A percentile compares a stretch with the other conserved stretches of the same genome.
Conservation (phyloP, 768 basidiomycete genomes). For the Trametes gibbosa region DNA sequence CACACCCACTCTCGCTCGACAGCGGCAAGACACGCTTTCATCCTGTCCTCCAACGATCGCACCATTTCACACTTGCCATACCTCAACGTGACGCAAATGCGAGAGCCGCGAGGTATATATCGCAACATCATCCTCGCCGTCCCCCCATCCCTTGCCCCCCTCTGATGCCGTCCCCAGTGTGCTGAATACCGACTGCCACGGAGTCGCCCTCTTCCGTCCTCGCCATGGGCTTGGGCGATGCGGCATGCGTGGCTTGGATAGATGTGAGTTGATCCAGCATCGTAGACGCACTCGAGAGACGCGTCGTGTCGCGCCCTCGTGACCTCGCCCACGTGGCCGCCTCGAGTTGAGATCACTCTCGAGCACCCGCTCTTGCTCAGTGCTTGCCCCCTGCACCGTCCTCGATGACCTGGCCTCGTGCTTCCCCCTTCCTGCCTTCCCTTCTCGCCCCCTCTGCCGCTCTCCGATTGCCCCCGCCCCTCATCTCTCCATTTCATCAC, state of each 20-base stretch:
- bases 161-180: too few relatives aligned
- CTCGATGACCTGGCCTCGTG: constrained; percentile 1
- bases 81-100: too few relatives aligned
- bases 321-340: constrained; percentile 8
- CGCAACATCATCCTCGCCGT: too few relatives aligned
- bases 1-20: too few relatives aligned
- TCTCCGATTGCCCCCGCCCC: background rate
- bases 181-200: too few relatives aligned
- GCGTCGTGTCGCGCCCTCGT: constrained; percentile 9
- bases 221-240: background rate
- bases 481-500: background rate
- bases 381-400: background rate
- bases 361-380: too few relatives aligned
- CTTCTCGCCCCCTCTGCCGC: background rate
- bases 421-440: background rate
- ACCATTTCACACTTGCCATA: background rate
- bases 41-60: too few relatives aligned
- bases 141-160: too few relatives aligned
- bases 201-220: too few relatives aligned
- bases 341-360: constrained; percentile 11
- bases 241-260: background rate
- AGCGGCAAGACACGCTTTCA: too few relatives aligned
- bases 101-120: too few relatives aligned
- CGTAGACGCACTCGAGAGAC: background rate
- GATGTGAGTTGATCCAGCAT: constrained; percentile 1